These are phyloP conservation scores for Lachnellula hyalina DNA, from an alignment of 2,329 filamentous ascomycete genomes.

Conservation along the genomic window DNA sequence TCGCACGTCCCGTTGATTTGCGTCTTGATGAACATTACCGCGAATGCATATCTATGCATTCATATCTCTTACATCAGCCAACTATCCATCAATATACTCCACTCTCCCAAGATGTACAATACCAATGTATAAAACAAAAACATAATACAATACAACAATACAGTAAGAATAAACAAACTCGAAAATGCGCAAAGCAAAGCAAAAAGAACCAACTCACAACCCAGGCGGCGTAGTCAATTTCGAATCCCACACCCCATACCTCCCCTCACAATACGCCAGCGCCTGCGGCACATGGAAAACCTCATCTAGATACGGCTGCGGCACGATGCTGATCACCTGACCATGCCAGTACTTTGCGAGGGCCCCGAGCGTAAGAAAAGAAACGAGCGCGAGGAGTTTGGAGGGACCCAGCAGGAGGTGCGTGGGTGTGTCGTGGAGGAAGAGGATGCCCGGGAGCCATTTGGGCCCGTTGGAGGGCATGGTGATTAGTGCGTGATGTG, in stretches of 20 bases:
- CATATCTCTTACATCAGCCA: background rate
- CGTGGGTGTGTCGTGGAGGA: constrained; percentile 27
- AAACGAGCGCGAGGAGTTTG: background rate
- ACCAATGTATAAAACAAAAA: too few species aligned
- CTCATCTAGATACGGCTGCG: constrained; percentile 51
- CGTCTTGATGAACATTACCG: constrained; percentile 36
- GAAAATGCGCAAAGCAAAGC: too few species aligned
- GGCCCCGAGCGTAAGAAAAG: background rate
- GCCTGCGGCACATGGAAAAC: constrained; percentile 88
- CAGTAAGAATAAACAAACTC: too few species aligned
- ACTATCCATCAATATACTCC: background rate
- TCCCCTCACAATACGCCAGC: constrained; percentile 74
- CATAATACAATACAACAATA: too few species aligned
- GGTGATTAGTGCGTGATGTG: background rate
- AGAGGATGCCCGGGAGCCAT: background rate
- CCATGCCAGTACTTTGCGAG: constrained; percentile 21
- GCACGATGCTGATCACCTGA: constrained; percentile 25
- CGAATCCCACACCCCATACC: constrained; percentile 79
- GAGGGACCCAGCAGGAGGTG: background rate
- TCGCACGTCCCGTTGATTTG: constrained; percentile 33
- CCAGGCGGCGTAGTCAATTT: constrained; percentile 97
- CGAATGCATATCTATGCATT: constrained; percentile 38
- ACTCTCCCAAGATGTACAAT: too few species aligned
- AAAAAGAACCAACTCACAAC: constrained; percentile 47
- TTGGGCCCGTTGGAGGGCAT: background rate